phyloP scores from a whole-genome alignment of 176 grass and related monocot species.

The Elaeis guineensis region DNA sequence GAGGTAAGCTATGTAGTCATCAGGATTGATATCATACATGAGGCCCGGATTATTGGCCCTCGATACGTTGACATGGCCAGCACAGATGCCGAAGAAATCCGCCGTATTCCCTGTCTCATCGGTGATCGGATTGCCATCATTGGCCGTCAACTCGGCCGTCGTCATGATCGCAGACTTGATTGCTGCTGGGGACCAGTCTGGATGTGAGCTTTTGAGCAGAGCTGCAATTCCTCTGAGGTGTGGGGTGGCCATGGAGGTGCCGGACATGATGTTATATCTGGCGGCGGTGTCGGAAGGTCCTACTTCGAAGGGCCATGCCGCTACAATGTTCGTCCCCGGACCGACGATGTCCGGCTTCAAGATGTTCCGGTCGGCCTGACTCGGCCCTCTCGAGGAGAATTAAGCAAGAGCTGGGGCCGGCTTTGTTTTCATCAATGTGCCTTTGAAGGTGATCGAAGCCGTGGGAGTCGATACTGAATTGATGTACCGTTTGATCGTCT shows the following conservation, averaged over 20 bases:
- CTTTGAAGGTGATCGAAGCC: constrained; percentile 45
- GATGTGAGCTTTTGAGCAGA: constrained; percentile 54
- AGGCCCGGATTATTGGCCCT: too few relatives aligned
- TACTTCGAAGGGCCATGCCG: constrained; percentile 29
- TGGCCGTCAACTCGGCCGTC: constrained; percentile 23
- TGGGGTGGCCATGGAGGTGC: constrained; percentile 68
- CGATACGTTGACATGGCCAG: constrained; percentile 59
- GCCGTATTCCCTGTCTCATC: constrained; percentile 29
- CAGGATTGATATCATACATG: too few relatives aligned
- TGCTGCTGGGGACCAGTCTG: constrained; percentile 57
- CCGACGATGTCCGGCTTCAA: constrained; percentile 67
- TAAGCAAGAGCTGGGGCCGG: constrained; percentile 42
- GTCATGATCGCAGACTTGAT: constrained; percentile 83
- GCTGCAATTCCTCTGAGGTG: constrained; percentile 52
- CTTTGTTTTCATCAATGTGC: constrained; percentile 20
- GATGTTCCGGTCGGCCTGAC: constrained; percentile 26
- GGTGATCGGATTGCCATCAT: constrained; percentile 33
- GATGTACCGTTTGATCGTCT: constrained; percentile 44
- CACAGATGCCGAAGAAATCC: constrained; percentile 33
- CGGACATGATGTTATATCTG: constrained; percentile 53
- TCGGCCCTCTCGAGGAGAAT: constrained; percentile 64
- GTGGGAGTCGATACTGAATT: background rate
- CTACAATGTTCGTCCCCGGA: constrained; percentile 55
- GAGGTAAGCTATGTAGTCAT: too few relatives aligned
- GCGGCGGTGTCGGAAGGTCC: constrained; percentile 6